Evolutionary conservation across 2,329 filamentous ascomycete genomes (phyloP), one percentile per base, ranked within the genome.

Genomic region (Botrytis fragariae): DNA sequence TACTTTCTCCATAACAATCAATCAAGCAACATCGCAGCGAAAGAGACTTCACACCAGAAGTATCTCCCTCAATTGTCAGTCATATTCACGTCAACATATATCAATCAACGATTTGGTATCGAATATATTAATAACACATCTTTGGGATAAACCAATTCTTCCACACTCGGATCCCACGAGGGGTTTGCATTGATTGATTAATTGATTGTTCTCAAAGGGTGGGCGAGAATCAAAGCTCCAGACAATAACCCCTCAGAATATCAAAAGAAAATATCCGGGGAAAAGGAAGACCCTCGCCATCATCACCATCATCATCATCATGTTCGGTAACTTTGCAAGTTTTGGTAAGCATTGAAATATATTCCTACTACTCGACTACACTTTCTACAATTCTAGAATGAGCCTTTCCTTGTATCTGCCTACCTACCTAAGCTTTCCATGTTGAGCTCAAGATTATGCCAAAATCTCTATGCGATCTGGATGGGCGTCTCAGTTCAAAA

Each of bases 281-380:
- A 77, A 72, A 70, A 61, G 73, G 71, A 42, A 59, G 51, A 29
- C 35, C 44, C 42, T 57, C n/a, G 14, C 51, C 7, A 14, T 29
- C 69, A 72, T 48, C 64, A 72, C 37, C 57, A 70, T 70, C 45
- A 48, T 4, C 48, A 14, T 57, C 73, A 73, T 60, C 45, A 73
- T 73, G 72, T 73, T 73, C 57, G 64, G 62, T 44, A 68, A 64
- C 29, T 63, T 73, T 18, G 64, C 69, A 59, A 60, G 54, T 42
- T 44, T 74, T 59, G 73, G 73, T 74, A 69, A 74, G 73, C 71
- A 69, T 35, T 44, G 39, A 65, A n/a, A 32, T 9, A n/a, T 42
- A 32, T 32, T 25, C 9, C 12, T 54, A 14, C 29, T 54, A 25
- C 32, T 63, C 14, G 59, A 25, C 16, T 29, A 29, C 51, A 4